These are phyloP conservation scores for Irpex rosettiformis DNA, from an alignment of 1,284 basidiomycete species.

Conservation along the genomic window DNA sequence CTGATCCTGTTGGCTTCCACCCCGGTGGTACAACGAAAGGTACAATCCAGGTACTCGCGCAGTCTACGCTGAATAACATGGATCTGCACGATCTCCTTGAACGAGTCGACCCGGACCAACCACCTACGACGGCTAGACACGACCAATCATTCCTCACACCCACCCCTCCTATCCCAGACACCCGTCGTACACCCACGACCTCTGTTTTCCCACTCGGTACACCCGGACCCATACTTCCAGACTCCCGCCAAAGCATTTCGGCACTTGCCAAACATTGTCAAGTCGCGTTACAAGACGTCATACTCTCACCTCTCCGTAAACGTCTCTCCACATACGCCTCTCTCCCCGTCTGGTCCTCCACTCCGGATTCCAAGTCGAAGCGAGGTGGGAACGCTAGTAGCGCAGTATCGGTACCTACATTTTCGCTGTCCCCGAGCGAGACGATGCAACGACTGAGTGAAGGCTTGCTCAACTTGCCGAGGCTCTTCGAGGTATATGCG, in stretches of 20 bases:
- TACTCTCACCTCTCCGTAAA: constrained; percentile 80
- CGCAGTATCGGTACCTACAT: constrained; percentile 85
- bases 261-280: constrained; percentile 76
- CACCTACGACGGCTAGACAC: constrained; percentile 18
- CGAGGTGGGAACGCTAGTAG: constrained; percentile 35
- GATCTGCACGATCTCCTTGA: constrained; percentile 70
- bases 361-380: constrained; percentile 42
- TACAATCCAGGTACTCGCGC: constrained; percentile 69
- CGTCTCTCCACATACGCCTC: constrained; percentile 74
- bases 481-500: constrained; percentile 92
- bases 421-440: constrained; percentile 89
- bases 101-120: constrained; percentile 42
- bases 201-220: constrained; percentile 17
- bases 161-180: constrained; percentile 22
- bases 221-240: constrained; percentile 47
- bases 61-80: constrained; percentile 78
- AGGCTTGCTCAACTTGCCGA: constrained; percentile 87
- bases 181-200: constrained; percentile 24
- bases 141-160: constrained; percentile 19
- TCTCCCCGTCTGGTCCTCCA: constrained; percentile 64
- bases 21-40: constrained; percentile 66
- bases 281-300: constrained; percentile 72
- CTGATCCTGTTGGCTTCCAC: constrained; percentile 51
- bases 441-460: constrained; percentile 89
- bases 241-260: constrained; percentile 57